These are phyloP conservation scores for Verbascum thapsus DNA, from an alignment of 257 asterid species.

Conservation along the genomic window DNA sequence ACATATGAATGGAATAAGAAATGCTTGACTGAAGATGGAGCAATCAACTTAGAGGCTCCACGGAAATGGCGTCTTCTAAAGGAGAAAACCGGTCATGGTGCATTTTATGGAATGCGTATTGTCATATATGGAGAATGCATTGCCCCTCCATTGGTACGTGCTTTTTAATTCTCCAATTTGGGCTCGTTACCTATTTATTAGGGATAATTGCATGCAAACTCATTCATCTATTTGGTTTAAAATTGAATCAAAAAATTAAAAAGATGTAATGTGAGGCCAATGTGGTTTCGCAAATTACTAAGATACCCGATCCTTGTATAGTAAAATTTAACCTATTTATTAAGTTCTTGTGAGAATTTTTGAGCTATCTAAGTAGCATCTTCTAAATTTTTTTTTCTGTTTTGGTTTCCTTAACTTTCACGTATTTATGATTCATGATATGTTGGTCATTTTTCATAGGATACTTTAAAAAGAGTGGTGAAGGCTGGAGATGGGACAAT, in stretches of 20 bases:
- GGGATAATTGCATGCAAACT: too few species aligned
- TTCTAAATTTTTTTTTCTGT: too few species aligned
- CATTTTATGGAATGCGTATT: constrained; percentile 78
- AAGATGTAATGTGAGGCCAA: too few species aligned
- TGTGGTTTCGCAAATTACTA: too few species aligned
- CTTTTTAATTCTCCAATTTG: neutral
- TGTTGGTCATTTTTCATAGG: constrained; percentile 41
- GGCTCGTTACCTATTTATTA: neutral
- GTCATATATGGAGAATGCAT: constrained; percentile 84
- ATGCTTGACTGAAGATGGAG: constrained; percentile 84
- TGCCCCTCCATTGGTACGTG: constrained; percentile 84
- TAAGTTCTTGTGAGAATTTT: too few species aligned
- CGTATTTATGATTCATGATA: neutral
- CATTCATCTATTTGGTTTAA: too few species aligned
- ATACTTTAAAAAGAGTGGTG: constrained; percentile 78
- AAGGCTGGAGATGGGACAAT: constrained; percentile 93
- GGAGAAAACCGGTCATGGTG: constrained; percentile 92
- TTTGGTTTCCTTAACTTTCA: constrained; percentile 9
- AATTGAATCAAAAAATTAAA: too few species aligned
- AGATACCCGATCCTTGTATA: too few species aligned
- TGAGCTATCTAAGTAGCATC: too few species aligned
- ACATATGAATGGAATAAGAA: constrained; percentile 84
- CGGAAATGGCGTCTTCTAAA: constrained; percentile 85
- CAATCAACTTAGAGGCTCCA: constrained; percentile 92
- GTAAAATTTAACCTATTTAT: too few species aligned